Percentiles rank a stretch among this genome's conserved stretches.
phyloP scores from a whole-genome alignment of 352 stramenopile genomes.

The Elongisporangium senticosum region DNA sequence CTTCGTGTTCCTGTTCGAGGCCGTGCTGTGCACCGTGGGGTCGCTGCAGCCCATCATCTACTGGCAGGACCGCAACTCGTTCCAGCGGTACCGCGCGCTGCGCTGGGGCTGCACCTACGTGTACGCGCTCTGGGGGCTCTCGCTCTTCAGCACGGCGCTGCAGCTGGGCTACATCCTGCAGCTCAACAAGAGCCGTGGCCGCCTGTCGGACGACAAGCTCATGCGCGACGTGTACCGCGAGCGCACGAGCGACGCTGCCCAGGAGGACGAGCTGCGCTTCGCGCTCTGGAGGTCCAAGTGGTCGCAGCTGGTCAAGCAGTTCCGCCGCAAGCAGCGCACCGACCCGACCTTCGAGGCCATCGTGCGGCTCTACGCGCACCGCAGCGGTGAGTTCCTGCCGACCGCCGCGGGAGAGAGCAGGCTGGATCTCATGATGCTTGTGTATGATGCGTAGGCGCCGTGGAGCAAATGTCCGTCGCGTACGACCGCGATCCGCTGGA shows the following conservation, averaged over 20 bases:
- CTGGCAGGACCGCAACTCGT: constrained; percentile 43
- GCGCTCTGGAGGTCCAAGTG: constrained; percentile 68
- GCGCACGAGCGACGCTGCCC: constrained; percentile 11
- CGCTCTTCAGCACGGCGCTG: constrained; percentile 42
- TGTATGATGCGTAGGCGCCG: constrained; percentile 15
- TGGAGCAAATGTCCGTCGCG: constrained; percentile 41
- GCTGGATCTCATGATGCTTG: not conserved
- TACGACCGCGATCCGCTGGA: constrained; percentile 51
- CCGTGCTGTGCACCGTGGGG: constrained; percentile 29
- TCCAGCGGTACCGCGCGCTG: constrained; percentile 34
- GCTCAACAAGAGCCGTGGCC: constrained; percentile 67
- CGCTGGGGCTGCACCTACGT: constrained; percentile 53
- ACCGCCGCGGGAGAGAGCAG: not conserved
- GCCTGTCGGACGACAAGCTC: constrained; percentile 52
- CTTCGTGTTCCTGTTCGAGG: constrained; percentile 60
- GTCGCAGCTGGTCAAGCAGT: constrained; percentile 64
- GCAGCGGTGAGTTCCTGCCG: constrained; percentile 24
- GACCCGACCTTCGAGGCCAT: constrained; percentile 80
- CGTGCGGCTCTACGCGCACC: constrained; percentile 78
- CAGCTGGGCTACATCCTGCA: constrained; percentile 74
- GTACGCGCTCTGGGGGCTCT: constrained; percentile 38
- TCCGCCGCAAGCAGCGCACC: constrained; percentile 41
- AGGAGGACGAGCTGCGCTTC: constrained; percentile 35
- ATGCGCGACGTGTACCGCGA: constrained; percentile 58
- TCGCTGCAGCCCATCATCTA: constrained; percentile 67